Conservation (phyloP, 1,139 yeast genomes). For the Diutina rugosa region DNA sequence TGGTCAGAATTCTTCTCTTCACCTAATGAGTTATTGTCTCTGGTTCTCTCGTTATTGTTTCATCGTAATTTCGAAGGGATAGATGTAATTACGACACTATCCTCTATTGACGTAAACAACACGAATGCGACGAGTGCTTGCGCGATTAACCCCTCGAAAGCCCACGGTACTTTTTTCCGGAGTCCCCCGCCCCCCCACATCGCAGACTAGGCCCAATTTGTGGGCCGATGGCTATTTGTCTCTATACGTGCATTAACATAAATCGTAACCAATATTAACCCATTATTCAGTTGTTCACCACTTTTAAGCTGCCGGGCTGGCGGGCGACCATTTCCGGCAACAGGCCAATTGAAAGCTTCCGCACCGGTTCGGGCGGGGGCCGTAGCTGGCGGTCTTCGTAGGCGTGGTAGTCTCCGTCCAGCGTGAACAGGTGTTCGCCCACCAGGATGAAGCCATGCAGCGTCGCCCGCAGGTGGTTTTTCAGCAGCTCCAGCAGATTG, state of each 20-base stretch:
- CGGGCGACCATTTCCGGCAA: conserved; percentile 50
- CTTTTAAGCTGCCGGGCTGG: conserved; percentile 32
- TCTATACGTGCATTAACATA: not conserved
- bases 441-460: not conserved
- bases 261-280: not conserved
- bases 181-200: too few species aligned
- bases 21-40: too few species aligned
- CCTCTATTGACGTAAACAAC: too few species aligned
- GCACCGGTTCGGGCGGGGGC: not conserved
- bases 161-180: too few species aligned
- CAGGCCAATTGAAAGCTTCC: conserved; percentile 42
- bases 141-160: too few species aligned
- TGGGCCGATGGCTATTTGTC: too few species aligned
- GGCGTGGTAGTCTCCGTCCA: conserved; percentile 1
- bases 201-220: too few species aligned
- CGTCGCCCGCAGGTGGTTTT: conserved; percentile 1
- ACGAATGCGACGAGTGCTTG: too few species aligned
- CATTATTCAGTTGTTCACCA: conserved; percentile 23
- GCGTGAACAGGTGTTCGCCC: conserved; percentile 1
- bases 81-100: too few species aligned
- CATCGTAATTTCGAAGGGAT: too few species aligned
- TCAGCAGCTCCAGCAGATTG: not conserved
- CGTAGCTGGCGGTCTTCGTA: not conserved
- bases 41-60: too few species aligned
- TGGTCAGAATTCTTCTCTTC: too few species aligned